Base-by-base conservation (phyloP, 129 eudicot species). In the Chrysanthemum lavandulifolium region DNA sequence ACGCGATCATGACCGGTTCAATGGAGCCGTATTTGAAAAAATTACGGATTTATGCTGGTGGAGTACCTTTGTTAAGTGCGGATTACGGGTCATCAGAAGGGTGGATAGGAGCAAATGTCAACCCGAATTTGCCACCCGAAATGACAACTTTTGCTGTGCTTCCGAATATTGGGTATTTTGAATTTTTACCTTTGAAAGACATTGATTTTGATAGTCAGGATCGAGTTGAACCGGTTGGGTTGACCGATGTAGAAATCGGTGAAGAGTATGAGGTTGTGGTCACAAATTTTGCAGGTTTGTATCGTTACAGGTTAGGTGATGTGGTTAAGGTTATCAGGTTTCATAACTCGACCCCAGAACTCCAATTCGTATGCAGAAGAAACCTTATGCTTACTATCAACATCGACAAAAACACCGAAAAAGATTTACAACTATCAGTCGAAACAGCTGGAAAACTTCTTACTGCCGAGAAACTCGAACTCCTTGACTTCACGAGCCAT, bases 81-180 rank as follows among this genome's bases (percentile, higher is more conserved):
- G 96, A 86, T 72, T 89, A 89, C 69, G 93, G 96, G 23, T 53
- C 96, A 18, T 87, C 96, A 7, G 96, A 89, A 66, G 96, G 93
- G 61, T 89, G 93, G 96, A 75, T 89, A 4, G 96, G 90, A 40
- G 92, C 85, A 45, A 86, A 89, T 69, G 84, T 89, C 2, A 80
- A 84, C 74, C 96, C 96, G 0, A 63, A 63, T 13, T 56, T 69
- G 47, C 83, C 92, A 31, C 96, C 96, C 0, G 96, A 89, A 29
- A 16, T 47, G 45, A 82, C 83, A 1, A 83, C 85, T 19, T 90
- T 61, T 58, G 84, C 88, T 2, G 96, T 90, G n/a, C 86, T 84
- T 25, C 96, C 96, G 0, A 81, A 87, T 76, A 84, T 90, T 5
- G 90, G 88, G 31, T 90, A 77, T 78, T 90, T 90, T 10, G 96